phyloP scores from a whole-genome alignment of 139 green algal species.

The Coccomyxa sp. region DNA sequence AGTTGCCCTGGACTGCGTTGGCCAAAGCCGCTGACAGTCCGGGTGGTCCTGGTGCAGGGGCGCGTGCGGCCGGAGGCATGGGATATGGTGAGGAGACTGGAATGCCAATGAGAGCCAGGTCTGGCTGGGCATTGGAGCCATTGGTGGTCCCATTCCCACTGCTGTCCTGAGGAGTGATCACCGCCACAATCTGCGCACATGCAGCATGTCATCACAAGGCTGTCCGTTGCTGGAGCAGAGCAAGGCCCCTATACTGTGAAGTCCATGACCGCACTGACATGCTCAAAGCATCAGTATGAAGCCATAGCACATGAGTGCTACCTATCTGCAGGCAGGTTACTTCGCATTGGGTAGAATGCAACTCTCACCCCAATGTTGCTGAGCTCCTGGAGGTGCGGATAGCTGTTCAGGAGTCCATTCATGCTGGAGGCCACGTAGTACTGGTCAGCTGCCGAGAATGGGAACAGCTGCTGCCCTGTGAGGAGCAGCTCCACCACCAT shows the following conservation, averaged over 20 bases:
- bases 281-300: too few relatives aligned
- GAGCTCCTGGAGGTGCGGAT: not conserved
- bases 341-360: not conserved
- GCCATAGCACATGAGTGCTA: too few relatives aligned
- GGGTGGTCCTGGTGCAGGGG: not conserved
- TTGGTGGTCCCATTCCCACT: not conserved
- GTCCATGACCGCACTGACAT: too few relatives aligned
- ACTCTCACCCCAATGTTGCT: not conserved
- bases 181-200: not conserved
- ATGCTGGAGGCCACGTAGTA: not conserved
- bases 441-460: not conserved
- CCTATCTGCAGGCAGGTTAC: not conserved
- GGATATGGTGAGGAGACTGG: not conserved
- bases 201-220: not conserved
- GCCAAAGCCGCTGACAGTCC: not conserved
- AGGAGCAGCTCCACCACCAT: constrained; percentile 4
- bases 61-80: not conserved
- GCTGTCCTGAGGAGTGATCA: not conserved
- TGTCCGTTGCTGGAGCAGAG: too few relatives aligned
- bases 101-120: not conserved
- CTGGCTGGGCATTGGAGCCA: not conserved
- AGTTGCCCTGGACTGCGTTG: not conserved
- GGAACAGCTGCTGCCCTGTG: not conserved
- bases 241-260: too few relatives aligned
- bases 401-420: not conserved